Evolutionary conservation across 2,329 filamentous ascomycete genomes (phyloP).

Genomic region (Cladobotryum protrusum): DNA sequence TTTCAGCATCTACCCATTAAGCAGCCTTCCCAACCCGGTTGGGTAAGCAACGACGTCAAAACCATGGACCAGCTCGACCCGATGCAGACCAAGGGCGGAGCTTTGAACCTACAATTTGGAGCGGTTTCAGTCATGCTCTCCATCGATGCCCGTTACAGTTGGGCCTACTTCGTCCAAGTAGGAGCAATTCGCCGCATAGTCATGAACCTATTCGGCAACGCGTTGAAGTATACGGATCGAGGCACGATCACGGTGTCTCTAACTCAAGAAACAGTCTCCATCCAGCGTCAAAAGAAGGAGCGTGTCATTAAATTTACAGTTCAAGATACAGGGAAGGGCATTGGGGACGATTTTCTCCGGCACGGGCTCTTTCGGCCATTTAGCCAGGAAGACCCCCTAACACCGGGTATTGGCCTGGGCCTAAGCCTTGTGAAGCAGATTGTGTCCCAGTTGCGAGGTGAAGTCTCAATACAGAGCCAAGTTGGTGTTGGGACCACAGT

Average conservation of each 20-base stretch:
- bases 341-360: conserved; percentile 55
- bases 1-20: conserved; percentile 25
- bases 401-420: conserved; percentile 57
- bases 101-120: conserved; percentile 14
- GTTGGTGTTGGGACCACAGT: conserved; percentile 28
- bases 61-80: conserved; percentile 26
- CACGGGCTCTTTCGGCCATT: conserved; percentile 58
- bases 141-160: conserved; percentile 39
- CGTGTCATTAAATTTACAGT: conserved; percentile 38
- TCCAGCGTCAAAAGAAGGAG: conserved; percentile 4
- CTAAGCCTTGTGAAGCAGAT: conserved; percentile 58
- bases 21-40: conserved; percentile 13
- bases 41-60: conserved; percentile 22
- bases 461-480: conserved; percentile 49
- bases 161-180: conserved; percentile 48
- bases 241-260: conserved; percentile 28
- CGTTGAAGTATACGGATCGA: conserved; percentile 51
- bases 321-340: conserved; percentile 60
- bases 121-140: conserved; percentile 22
- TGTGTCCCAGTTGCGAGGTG: conserved; percentile 51
- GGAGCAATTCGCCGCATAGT: conserved; percentile 48
- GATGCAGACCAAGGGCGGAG: conserved; percentile 5
- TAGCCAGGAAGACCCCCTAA: conserved; percentile 54
- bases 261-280: conserved; percentile 15
- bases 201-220: conserved; percentile 58